Base-by-base conservation (phyloP, 2,329 filamentous ascomycete genomes). In the Talaromyces marneffei region DNA sequence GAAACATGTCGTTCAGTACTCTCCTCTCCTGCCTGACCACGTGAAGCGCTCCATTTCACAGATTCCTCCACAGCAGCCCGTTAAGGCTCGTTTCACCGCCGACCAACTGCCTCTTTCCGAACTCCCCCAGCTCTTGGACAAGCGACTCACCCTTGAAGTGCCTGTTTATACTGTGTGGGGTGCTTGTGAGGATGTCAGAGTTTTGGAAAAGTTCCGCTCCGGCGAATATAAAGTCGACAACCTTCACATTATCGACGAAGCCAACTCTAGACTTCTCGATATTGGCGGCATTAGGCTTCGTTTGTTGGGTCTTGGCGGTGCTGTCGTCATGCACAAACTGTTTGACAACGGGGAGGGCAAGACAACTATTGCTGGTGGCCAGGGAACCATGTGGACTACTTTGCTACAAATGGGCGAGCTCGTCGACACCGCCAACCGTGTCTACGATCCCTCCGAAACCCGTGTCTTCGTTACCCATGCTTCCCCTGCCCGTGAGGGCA, bases 321-420 rank as follows among this genome's bases (percentile, higher is more conserved):
- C 94, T 6, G 93, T 99, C 4, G 94, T 99, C 63, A 99, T 99
- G 92, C 94, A 99, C 83, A 99, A 99, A 83, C 85, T 99, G 18
- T 99, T 99, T 72, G 94, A 99, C 76, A 99, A 99, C 68, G 94
- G 94, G 59, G 94, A 99, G 73, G 94, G 94, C 63, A 88, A 93
- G 76, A 99, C 94, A 56, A 99, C 95, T 1, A 99, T 99, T 76
- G 94, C 94, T 23, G 94, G 94, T 73, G 94, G 94, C 20, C 94
- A 99, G 76, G 94, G 94, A 64, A 99, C 94, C 50, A 99, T 99
- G 94, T 99, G 94, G 94, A 99, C 94, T 7, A 99, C 94, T 6
- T 81, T 99, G 31, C 79, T 99, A 66, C 94, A 99, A 78, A 99
- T 99, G 89, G 94, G 94, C 58, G 94, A 99, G 78, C 82, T 99